Evolutionary conservation across 768 basidiomycete genomes (phyloP), one percentile per base, ranked within the genome.

Genomic region (Dentipellis fragilis): DNA sequence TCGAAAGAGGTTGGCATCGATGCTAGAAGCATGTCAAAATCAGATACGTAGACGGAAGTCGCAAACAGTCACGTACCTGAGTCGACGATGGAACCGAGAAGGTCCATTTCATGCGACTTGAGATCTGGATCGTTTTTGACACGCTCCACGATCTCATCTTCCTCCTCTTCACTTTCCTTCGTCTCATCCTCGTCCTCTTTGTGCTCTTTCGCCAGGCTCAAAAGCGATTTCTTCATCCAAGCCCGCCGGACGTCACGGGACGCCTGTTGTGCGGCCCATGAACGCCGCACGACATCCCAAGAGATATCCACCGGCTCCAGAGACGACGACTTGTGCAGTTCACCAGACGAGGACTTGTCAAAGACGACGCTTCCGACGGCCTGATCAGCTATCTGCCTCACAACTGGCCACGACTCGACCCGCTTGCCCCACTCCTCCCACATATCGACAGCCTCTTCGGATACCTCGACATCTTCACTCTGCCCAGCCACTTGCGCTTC

Each of bases 1-100:
- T 75, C 76, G 68, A 95, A 96, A 0, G 88, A 83, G 8, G 93
- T 94, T 11, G 85, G 79, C 72, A 93, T 83, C 0, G 86, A 74
- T 23, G 69, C 89, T 90, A 56, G 6, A 49, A 49, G 52, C 46
- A 60, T 54, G 52, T 49, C 56, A 55, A 59, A 62, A 50, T 19
- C 16, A 38, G 49, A 42, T 42, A 53, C 37, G 51, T 54, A n/a
- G 19, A 38, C 34, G 51, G 19, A 50, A 45, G 35, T 35, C 42
- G 38, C 5, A 7, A 37, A 49, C 21, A 46, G 40, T 12, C 62
- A 64, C 78, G 66, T 67, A 84, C 86, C 75, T 35, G 89, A 69
- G 69, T 97, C 85, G 21, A 97, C 89, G 57, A 97, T 94, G 61
- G 89, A 94, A 3, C 84, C 73, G 49, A 97, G 66, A 46, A 97